Evolutionary conservation across 352 stramenopile genomes (phyloP).

Genomic region (Globisporangium okanoganense): DNA sequence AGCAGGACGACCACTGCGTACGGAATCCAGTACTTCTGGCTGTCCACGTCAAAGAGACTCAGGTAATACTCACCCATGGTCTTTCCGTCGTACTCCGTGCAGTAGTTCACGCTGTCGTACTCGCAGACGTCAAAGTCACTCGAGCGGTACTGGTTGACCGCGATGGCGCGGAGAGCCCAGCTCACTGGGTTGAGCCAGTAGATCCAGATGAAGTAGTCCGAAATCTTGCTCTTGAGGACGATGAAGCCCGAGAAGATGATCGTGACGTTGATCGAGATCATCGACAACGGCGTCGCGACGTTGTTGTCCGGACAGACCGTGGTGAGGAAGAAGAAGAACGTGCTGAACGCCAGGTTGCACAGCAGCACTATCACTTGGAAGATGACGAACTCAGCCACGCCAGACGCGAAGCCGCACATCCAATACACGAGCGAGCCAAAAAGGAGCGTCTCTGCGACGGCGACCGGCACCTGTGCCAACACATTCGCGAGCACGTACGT

Average conservation of each 20-base stretch:
- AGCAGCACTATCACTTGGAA: slow-evolving; percentile 19
- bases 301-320: slow-evolving; percentile 6
- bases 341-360: slow-evolving; percentile 19
- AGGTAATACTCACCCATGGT: slow-evolving; percentile 19
- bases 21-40: not conserved
- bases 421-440: slow-evolving; percentile 19
- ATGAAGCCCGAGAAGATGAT: slow-evolving; percentile 27
- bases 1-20: slow-evolving; percentile 15
- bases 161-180: slow-evolving; percentile 18
- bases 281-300: slow-evolving; percentile 14
- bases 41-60: slow-evolving; percentile 1
- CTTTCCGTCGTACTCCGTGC: not conserved
- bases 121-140: slow-evolving; percentile 5
- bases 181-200: slow-evolving; percentile 33
- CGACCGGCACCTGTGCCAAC: slow-evolving; percentile 8
- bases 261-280: slow-evolving; percentile 11
- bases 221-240: slow-evolving; percentile 6
- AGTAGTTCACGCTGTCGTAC: slow-evolving; percentile 13
- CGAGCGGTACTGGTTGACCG: slow-evolving; percentile 20
- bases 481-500: slow-evolving; percentile 15
- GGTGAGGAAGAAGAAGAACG: slow-evolving; percentile 21
- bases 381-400: not conserved
- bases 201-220: slow-evolving; percentile 21
- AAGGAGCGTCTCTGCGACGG: slow-evolving; percentile 4
- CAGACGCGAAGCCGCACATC: slow-evolving; percentile 12